Evolutionary conservation across 176 grass and related monocot species (phyloP).

Genomic region (Cenchrus fungigraminus): DNA sequence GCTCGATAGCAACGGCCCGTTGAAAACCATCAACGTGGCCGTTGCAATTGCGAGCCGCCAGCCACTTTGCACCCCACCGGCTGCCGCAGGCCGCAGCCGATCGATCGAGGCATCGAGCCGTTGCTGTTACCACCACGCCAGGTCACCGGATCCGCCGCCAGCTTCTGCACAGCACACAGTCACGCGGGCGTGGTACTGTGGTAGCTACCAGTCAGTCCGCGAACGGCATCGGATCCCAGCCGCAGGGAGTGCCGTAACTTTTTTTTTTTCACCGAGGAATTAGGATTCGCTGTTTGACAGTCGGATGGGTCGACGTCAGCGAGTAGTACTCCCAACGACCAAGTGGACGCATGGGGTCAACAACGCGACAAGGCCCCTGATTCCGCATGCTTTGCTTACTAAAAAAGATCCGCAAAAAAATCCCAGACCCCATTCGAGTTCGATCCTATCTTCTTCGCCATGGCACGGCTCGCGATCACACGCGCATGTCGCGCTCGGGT

Average conservation of each 20-base stretch:
- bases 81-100: neutral
- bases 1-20: neutral
- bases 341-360: neutral
- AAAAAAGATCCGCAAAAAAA: neutral
- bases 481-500: neutral
- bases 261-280: neutral
- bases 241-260: neutral
- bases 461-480: neutral
- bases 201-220: neutral
- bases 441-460: neutral
- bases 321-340: neutral
- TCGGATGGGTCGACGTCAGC: slow-evolving; percentile 1
- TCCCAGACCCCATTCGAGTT: neutral
- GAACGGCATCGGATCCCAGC: neutral
- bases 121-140: neutral
- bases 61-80: neutral
- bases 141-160: neutral
- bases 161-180: too few species aligned
- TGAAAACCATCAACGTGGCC: neutral
- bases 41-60: neutral
- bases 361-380: neutral
- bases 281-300: neutral
- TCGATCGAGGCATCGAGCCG: neutral
- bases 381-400: neutral
- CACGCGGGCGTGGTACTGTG: neutral